Evolutionary conservation across 116 monocot genomes (phyloP), one percentile per base, ranked within the genome.

Genomic region (Iris pallida): DNA sequence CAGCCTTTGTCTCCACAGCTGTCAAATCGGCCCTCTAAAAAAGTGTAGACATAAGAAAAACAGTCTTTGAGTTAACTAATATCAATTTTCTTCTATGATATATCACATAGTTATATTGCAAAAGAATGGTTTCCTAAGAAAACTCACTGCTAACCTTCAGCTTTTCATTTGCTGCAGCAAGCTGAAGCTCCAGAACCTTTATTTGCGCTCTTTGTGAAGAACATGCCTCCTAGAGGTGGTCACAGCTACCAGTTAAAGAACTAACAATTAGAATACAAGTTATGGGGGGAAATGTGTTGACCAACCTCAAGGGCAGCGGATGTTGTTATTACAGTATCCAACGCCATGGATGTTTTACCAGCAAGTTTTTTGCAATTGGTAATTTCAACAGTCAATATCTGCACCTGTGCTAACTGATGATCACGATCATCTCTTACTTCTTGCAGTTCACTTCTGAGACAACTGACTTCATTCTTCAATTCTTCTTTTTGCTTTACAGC

Each of bases 351-450:
- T 12, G 69, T 65, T 30, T 74, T 77, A 52, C 75, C 72, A 53
- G 81, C 76, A 15, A 53, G 47, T 71, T 87, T 87, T 64, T 80
- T 90, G 18, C 58, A 77, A 8, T 61, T 81, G 4, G 67, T 73
- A 56, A 84, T 10, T 4, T 90, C 82, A 55, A 55, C 55, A 52
- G 47, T 69, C 75, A 96, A 71, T 64, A 68, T 57, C 59, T 92
- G 79, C 12, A 92, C 74, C 55, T 78, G 57, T 20, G 65, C 59
- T 6, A 81, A 67, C 51, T 84, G 78, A 6, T 72, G 48, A 68
- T 96, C 89, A 72, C 89, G 81, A 47, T 91, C 92, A 18, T 76
- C 85, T 71, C 81, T 85, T 49, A 87, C 75, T 72, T 76, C 75
- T 20, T 89, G 82, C 68, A 92, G 18, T 74, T 96, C 91, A 62